Base-by-base conservation (phyloP, 2,329 filamentous ascomycete genomes). In the Apiospora kogelbergensis region DNA sequence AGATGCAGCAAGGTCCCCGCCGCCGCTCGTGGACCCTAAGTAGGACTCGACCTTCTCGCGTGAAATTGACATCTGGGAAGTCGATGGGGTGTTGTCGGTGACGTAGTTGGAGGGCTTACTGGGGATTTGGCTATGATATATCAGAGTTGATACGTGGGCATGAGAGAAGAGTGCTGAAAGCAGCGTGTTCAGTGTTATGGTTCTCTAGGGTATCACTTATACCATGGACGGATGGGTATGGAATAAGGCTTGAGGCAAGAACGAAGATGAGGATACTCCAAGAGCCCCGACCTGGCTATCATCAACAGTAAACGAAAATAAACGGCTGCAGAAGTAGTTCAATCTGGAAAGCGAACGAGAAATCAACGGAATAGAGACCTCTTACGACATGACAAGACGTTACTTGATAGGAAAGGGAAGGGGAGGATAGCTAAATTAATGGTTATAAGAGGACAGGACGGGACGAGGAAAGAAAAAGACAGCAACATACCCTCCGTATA, bases 1-100 rank as follows among this genome's bases (percentile, higher is more conserved):
- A 20, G 73, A 69, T 0, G 68, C 71, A 22, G 73, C 63, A 0
- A 71, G 68, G 42, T 73, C 73, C 6, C 70, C 70, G 1, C 73
- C 69, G 0, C 37, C 68, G 24, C 68, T 64, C 9, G 42, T 44
- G 3, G 57, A n/a, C 20, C 67, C 13, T 33, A 70, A 71, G 65
- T 70, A 74, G 11, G 53, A 60, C 22, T 63, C 26, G 41, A 70
- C 45, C 10, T 46, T n/a, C 13, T 53, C 72, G 33, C 15, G 22
- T 7, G 63, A 26, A 10, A 42, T 65, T 4, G 22, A 20, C 1
- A 20, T 17, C n/a, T 65, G 42, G 11, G 63, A 44, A 33, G 63
- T 26, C 9, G 53, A 60, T 11, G 3, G 17, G 9, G 65, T 57
- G 33, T 24, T 57, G 0, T 24, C 24, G 65, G 37, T 9, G 9